phyloP scores from a whole-genome alignment of 371 early-diverging fungal genomes.

The Rhizopus arrhizus region DNA sequence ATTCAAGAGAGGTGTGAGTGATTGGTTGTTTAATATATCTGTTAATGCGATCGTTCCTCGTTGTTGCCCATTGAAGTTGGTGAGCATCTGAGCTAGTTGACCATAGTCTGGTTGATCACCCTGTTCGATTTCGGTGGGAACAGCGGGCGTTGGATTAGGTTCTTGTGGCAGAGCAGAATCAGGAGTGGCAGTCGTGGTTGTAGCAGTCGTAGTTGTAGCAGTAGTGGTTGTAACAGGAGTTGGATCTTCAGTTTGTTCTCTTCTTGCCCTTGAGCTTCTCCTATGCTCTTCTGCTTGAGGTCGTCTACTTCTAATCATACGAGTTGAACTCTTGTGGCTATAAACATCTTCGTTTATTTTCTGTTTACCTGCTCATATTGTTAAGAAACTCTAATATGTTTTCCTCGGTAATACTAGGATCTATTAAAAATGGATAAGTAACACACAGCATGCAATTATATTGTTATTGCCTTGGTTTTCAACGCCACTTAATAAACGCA shows the following conservation, averaged over 20 bases:
- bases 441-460: not conserved
- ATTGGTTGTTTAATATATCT: slow-evolving; percentile 55
- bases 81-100: slow-evolving; percentile 29
- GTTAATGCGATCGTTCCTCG: slow-evolving; percentile 19
- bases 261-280: not conserved
- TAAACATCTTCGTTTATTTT: not conserved
- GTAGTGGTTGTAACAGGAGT: not conserved
- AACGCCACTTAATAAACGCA: slow-evolving; percentile 28
- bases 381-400: slow-evolving; percentile 53
- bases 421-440: slow-evolving; percentile 11
- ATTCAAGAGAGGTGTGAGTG: slow-evolving; percentile 57
- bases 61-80: slow-evolving; percentile 3
- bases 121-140: not conserved
- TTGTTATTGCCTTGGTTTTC: slow-evolving; percentile 20
- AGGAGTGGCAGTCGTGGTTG: not conserved
- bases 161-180: not conserved
- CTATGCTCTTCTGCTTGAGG: not conserved
- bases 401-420: slow-evolving; percentile 46
- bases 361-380: slow-evolving; percentile 40
- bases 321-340: not conserved
- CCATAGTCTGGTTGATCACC: slow-evolving; percentile 6
- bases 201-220: not conserved
- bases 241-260: not conserved
- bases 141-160: too few species aligned
- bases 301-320: not conserved